Conservation (phyloP, 345 rosid genomes). For the Eucalyptus curtisii region DNA sequence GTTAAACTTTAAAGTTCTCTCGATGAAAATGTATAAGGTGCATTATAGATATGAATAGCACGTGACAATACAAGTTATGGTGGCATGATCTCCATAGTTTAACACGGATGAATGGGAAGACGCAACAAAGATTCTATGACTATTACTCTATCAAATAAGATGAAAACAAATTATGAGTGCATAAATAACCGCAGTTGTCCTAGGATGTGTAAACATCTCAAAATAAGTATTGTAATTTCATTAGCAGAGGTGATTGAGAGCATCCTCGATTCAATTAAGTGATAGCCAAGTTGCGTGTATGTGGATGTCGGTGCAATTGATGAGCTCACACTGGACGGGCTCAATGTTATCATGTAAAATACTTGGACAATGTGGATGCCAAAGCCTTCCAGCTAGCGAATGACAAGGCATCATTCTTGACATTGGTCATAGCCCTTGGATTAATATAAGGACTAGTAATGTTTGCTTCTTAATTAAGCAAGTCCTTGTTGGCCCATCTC, state of each 20-base stretch:
- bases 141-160: neutral
- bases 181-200: neutral
- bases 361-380: neutral
- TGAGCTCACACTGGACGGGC: neutral
- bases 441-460: no score
- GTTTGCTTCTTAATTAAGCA: no score
- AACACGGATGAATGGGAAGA: neutral
- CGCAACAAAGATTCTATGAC: neutral
- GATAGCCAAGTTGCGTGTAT: neutral
- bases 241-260: neutral
- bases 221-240: neutral
- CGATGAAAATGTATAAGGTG: neutral
- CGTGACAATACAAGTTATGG: neutral
- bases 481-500: no score
- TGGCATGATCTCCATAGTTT: neutral
- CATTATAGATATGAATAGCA: neutral
- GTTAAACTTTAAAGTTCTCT: neutral
- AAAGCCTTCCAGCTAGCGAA: neutral
- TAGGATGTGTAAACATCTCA: neutral
- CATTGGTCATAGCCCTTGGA: neutral
- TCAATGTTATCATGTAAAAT: neutral
- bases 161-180: neutral
- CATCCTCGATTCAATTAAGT: neutral
- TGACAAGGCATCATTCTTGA: neutral
- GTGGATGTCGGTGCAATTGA: neutral